Percentiles rank a stretch among this genome's conserved stretches.
These are phyloP conservation scores for Metschnikowia similis DNA, from an alignment of 805 yeast genomes.

Conservation along the genomic window DNA sequence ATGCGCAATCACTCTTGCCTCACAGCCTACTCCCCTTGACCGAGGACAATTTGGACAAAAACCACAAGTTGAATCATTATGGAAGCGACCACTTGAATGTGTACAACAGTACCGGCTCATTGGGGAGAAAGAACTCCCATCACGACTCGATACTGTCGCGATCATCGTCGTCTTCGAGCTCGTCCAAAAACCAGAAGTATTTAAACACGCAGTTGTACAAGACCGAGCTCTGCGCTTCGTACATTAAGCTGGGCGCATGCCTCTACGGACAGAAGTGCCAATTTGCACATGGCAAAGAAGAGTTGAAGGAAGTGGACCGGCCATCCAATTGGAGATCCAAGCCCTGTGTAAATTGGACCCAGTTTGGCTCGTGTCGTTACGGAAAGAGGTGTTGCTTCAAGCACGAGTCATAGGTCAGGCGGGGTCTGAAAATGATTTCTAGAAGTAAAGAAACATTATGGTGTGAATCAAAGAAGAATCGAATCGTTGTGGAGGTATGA, in stretches of 20 bases:
- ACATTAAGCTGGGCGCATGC: conserved; percentile 60
- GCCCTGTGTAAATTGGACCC: conserved; percentile 85
- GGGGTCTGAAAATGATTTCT: too few relatives aligned
- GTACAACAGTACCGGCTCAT: neutral
- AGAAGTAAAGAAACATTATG: too few relatives aligned
- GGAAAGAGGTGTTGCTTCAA: conserved; percentile 91
- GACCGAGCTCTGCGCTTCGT: conserved; percentile 85
- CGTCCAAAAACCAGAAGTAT: conserved; percentile 6
- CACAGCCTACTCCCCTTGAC: conserved; percentile 27
- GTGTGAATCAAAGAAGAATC: too few relatives aligned
- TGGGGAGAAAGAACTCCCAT: conserved; percentile 3
- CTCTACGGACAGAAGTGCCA: conserved; percentile 92
- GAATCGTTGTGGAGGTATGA: too few relatives aligned
- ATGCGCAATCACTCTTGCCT: conserved; percentile 22
- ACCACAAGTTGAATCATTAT: neutral
- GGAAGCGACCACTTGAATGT: neutral
- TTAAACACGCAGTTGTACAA: conserved; percentile 72
- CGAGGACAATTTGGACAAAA: conserved; percentile 31
- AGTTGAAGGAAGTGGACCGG: conserved; percentile 66
- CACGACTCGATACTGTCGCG: conserved; percentile 10
- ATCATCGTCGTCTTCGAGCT: conserved; percentile 3
- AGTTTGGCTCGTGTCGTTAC: conserved; percentile 77
- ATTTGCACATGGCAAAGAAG: conserved; percentile 86
- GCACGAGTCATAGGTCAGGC: conserved; percentile 47
- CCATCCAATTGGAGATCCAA: conserved; percentile 87